These are phyloP conservation scores for Fraxinus dipetala DNA, from an alignment of 305 asterid genomes.

Conservation along the genomic window DNA sequence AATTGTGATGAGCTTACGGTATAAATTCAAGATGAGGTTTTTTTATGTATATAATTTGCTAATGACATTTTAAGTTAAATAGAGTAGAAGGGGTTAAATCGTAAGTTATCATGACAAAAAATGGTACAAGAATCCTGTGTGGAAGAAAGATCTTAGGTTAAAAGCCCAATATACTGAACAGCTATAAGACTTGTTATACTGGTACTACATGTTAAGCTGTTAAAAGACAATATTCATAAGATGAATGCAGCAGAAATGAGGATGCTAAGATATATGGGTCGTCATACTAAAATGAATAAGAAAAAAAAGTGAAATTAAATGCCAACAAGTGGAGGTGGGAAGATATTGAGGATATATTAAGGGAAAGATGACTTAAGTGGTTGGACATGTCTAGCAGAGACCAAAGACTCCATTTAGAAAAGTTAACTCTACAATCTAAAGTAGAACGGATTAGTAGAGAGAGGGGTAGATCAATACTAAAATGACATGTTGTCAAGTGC, in stretches of 20 bases:
- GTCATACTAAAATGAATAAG: background rate
- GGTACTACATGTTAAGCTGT: background rate
- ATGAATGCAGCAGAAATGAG: background rate
- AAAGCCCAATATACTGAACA: background rate
- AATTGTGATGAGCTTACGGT: background rate
- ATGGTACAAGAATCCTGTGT: background rate
- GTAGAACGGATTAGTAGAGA: background rate
- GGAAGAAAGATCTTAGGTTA: background rate
- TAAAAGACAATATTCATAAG: background rate
- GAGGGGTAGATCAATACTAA: background rate
- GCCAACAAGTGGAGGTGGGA: background rate
- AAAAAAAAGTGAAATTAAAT: background rate
- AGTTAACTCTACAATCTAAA: background rate
- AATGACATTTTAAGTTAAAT: background rate
- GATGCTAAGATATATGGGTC: background rate
- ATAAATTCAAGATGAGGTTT: background rate
- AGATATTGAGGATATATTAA: background rate
- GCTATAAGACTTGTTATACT: background rate
- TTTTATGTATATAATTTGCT: background rate
- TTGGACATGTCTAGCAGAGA: background rate
- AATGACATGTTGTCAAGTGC: background rate
- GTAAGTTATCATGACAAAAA: background rate
- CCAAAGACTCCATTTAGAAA: background rate
- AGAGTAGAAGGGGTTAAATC: background rate
- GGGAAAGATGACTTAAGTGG: background rate